Conservation (phyloP, 441 rosid species). For the Populus hybrid region DNA sequence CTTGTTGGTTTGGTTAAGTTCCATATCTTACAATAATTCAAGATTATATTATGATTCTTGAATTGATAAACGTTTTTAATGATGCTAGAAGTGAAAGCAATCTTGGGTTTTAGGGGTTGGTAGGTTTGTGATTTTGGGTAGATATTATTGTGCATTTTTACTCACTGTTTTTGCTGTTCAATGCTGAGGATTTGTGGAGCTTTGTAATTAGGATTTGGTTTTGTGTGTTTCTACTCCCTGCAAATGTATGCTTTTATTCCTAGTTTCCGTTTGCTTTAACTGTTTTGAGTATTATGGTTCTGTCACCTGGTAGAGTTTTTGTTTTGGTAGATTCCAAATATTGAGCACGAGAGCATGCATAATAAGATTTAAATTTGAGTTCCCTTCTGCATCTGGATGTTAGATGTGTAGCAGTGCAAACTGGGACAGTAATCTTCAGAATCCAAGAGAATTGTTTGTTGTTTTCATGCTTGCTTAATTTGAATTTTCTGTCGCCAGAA, state of each 20-base stretch:
- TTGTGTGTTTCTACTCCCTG: neutral
- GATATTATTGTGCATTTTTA: neutral
- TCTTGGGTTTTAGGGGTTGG: neutral
- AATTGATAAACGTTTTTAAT: no score
- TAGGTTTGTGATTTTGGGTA: neutral
- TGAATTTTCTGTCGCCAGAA: slow-evolving; percentile 42
- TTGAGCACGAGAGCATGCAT: neutral
- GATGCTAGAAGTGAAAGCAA: neutral
- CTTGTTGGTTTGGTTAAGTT: neutral
- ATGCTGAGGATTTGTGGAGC: neutral
- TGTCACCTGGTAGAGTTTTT: neutral
- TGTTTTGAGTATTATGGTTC: neutral
- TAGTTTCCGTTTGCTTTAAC: neutral
- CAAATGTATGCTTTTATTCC: neutral
- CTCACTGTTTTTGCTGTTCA: neutral
- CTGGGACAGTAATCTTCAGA: neutral
- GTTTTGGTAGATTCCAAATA: neutral
- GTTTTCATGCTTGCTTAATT: neutral
- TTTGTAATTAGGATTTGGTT: neutral
- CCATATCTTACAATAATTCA: neutral
- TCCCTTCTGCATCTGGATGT: neutral
- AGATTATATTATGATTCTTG: neutral
- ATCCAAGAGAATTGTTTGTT: neutral
- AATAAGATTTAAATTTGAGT: neutral
- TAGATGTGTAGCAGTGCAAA: neutral